Conservation (phyloP, 495 filamentous ascomycete species). For the Chaetomium cochliodes region DNA sequence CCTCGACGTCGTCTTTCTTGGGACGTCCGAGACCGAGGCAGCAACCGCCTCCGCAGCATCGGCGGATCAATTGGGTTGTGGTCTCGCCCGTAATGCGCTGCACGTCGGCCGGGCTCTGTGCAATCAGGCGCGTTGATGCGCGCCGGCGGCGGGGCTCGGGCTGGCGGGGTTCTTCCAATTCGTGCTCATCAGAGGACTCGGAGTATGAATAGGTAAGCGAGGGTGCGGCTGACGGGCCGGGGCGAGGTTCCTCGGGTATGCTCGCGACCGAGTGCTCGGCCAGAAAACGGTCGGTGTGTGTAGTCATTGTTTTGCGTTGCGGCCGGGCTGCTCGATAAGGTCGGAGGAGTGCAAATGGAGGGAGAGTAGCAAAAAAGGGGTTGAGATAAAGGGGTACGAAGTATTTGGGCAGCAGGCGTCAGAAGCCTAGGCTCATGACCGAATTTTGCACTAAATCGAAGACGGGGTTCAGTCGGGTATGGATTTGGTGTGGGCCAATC, state of each 20-base stretch:
- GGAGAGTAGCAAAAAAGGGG: not conserved
- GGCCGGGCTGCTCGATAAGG: not conserved
- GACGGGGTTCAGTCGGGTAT: constrained; percentile 4
- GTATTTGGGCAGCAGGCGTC: not conserved
- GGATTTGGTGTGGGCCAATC: constrained; percentile 1
- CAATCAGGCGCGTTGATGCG: constrained; percentile 77
- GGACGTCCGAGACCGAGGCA: constrained; percentile 64
- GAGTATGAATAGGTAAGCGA: constrained; percentile 54
- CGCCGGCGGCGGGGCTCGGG: constrained; percentile 55
- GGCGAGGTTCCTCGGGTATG: constrained; percentile 39
- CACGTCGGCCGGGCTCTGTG: constrained; percentile 72
- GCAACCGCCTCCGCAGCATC: constrained; percentile 94
- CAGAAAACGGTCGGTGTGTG: constrained; percentile 34
- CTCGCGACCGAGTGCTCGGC: constrained; percentile 34
- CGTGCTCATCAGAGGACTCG: constrained; percentile 47
- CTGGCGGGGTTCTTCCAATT: constrained; percentile 40
- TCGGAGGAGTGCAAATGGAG: not conserved
- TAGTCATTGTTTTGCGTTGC: constrained; percentile 26
- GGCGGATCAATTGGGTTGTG: constrained; percentile 58
- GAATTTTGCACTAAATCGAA: constrained; percentile 9
- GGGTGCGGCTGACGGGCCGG: constrained; percentile 43
- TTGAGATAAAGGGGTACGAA: not conserved
- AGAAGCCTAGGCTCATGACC: constrained; percentile 20
- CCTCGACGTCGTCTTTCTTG: constrained; percentile 52
- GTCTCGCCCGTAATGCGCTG: constrained; percentile 64